phyloP scores from a whole-genome alignment of 352 stramenopile species.

The Globisporangium irregulare region DNA sequence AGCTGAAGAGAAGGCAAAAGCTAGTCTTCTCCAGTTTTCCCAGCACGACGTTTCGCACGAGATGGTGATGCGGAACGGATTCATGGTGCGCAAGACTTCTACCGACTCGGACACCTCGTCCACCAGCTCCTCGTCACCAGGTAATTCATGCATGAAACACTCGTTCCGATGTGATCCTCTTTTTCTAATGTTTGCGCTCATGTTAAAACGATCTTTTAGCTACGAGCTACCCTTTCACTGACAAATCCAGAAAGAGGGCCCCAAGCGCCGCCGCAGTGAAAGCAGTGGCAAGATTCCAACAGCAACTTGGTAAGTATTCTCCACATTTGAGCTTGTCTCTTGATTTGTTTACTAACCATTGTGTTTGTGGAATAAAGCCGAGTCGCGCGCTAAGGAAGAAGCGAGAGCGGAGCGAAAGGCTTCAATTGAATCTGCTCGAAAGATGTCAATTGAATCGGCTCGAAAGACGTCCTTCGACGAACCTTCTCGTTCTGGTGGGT shows the following conservation, averaged over 20 bases:
- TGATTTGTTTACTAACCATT: not conserved
- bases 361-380: slow-evolving; percentile 18
- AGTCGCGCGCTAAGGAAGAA: slow-evolving; percentile 31
- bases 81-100: slow-evolving; percentile 39
- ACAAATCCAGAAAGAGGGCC: slow-evolving; percentile 40
- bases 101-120: slow-evolving; percentile 18
- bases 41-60: slow-evolving; percentile 52
- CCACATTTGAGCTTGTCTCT: not conserved
- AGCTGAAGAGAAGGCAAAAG: slow-evolving; percentile 58
- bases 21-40: slow-evolving; percentile 47
- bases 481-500: slow-evolving; percentile 6
- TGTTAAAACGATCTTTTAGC: slow-evolving; percentile 15
- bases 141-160: slow-evolving; percentile 2
- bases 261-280: slow-evolving; percentile 41
- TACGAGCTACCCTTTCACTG: slow-evolving; percentile 65
- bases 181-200: slow-evolving; percentile 1
- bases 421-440: slow-evolving; percentile 30
- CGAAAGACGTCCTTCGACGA: slow-evolving; percentile 38
- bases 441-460: slow-evolving; percentile 30
- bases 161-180: not conserved
- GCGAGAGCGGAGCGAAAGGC: slow-evolving; percentile 29
- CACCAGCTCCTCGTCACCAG: slow-evolving; percentile 9
- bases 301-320: slow-evolving; percentile 41
- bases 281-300: slow-evolving; percentile 54
- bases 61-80: slow-evolving; percentile 62